A percentile compares a stretch with the other conserved stretches of the same genome.
These are phyloP conservation scores for Backusella australiensis DNA, from an alignment of 192 early-diverging fungal species.

Conservation along the genomic window DNA sequence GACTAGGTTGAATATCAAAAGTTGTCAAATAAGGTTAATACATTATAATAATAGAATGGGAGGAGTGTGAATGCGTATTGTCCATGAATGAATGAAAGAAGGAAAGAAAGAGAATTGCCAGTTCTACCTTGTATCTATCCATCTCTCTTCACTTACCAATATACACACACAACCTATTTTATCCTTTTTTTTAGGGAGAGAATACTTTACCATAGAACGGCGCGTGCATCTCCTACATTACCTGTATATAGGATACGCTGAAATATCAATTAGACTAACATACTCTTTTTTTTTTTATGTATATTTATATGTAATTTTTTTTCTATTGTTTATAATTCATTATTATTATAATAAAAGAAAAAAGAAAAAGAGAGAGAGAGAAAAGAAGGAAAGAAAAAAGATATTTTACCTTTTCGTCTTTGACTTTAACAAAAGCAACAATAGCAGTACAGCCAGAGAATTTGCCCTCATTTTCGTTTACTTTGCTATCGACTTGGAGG, in stretches of 20 bases:
- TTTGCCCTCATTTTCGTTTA: constrained; percentile 75
- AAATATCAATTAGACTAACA: not conserved
- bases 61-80: not conserved
- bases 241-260: constrained; percentile 89
- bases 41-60: not conserved
- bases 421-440: constrained; percentile 68
- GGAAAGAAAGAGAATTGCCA: not conserved
- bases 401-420: constrained; percentile 21
- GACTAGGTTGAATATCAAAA: constrained; percentile 39
- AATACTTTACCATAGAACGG: constrained; percentile 72
- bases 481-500: constrained; percentile 74
- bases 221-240: constrained; percentile 97
- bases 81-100: not conserved
- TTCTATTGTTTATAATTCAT: constrained; percentile 7
- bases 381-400: not conserved
- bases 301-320: not conserved
- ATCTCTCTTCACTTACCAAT: not conserved
- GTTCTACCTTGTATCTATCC: not conserved
- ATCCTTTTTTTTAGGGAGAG: not conserved
- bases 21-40: not conserved
- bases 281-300: not conserved
- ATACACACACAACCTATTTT: not conserved
- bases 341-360: not conserved
- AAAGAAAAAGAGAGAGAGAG: not conserved
- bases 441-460: constrained; percentile 92